Evolutionary conservation across 2,329 filamentous ascomycete genomes (phyloP), one percentile per base, ranked within the genome.

Genomic region (Fusarium sp.): DNA sequence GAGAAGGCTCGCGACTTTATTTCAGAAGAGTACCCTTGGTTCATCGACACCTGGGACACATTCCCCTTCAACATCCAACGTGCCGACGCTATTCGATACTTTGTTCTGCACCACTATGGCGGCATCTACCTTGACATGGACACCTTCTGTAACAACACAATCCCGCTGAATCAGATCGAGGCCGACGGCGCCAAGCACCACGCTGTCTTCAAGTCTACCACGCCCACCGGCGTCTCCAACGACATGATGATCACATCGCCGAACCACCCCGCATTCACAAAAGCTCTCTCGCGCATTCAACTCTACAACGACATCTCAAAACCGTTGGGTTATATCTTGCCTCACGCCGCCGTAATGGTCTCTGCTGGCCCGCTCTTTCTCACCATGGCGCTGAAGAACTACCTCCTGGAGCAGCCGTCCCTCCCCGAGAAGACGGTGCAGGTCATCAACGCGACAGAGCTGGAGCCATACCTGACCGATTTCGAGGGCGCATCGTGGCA

Each of bases 341-440:
- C 82, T 1, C 93, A 94, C 77, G 90, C 92, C 73, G 92, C 90
- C 23, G 90, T 94, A 72, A 94, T 94, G 92, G 90, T 90, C 46
- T 89, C 88, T 11, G 92, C 92, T 0, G 92, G 92, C 0, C 92
- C 92, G 1, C 81, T 94, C 30, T 94, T 93, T 80, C 79, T 94
- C 45, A 92, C 88, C 56, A 86, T 94, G 40, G 85, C 92, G 62
- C 92, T 91, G 89, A 88, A 91, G 74, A 88, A 92, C 76, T 94
- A 92, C 77, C 88, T 88, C 76, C 82, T 84, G 33, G 79, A 82
- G 19, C 81, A 80, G 43, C 83, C 78, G 13, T 66, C 65, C 3
- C 62, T 77, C 46, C 75, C 76, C 6, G 59, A 70, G 15, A 58
- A 67, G 2, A 66, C 71, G 3, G 56, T 78, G 6, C 65, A 73